Conservation (phyloP, 192 early-diverging fungal species). For the Backusella liffmaniae region DNA sequence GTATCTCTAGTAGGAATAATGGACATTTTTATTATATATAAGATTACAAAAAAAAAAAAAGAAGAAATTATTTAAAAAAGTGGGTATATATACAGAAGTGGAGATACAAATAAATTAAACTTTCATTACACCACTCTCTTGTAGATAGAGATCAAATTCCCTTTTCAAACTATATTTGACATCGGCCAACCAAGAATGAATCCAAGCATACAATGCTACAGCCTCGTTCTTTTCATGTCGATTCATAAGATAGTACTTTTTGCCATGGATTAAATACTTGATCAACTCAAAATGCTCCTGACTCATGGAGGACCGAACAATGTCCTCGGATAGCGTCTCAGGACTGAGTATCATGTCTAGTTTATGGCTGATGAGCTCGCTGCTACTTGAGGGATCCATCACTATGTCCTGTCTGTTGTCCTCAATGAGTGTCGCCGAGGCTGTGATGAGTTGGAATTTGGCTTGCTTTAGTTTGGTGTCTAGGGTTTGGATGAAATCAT, state of each 20-base stretch:
- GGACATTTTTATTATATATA: neutral
- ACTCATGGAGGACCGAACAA: neutral
- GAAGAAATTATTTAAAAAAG: neutral
- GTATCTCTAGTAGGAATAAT: neutral
- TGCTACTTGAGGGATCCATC: neutral
- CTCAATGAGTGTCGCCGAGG: neutral
- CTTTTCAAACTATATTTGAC: constrained; percentile 4
- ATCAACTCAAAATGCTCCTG: neutral
- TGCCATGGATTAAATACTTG: neutral
- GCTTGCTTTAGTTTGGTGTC: neutral
- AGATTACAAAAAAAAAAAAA: neutral
- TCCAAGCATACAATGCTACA: neutral
- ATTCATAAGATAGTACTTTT: neutral
- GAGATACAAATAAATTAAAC: neutral
- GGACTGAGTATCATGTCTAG: neutral
- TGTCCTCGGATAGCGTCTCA: neutral
- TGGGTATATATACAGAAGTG: neutral
- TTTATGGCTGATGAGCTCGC: neutral
- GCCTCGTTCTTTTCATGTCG: constrained; percentile 3
- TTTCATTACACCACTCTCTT: neutral
- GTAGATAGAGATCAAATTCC: neutral
- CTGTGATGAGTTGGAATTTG: neutral
- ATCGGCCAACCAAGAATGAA: neutral
- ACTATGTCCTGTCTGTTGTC: neutral
- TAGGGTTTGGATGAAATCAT: neutral